Conservation (phyloP, 2,329 filamentous ascomycete genomes). For the Chrysoporthe austroafricana region DNA sequence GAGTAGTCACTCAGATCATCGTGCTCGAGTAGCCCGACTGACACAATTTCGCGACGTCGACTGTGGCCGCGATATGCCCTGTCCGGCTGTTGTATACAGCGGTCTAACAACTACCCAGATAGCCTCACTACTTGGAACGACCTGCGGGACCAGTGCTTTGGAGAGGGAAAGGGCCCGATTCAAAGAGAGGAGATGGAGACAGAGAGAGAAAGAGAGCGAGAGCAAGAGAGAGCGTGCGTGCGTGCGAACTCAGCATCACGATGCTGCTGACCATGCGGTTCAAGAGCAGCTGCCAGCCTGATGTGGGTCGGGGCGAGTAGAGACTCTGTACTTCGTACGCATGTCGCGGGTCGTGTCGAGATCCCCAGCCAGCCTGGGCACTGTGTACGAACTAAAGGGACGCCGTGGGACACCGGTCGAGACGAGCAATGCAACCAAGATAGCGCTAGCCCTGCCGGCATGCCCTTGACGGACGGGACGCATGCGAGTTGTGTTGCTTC, state of each 20-base stretch:
- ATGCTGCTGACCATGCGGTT: neutral
- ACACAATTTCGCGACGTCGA: neutral
- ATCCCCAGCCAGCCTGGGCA: neutral
- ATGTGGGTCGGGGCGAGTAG: neutral
- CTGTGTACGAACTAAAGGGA: neutral
- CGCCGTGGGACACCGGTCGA: neutral
- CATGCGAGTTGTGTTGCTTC: neutral
- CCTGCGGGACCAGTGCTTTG: neutral
- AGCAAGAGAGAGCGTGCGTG: neutral
- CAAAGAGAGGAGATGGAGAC: too few species aligned
- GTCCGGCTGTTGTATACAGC: neutral
- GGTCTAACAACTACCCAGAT: neutral
- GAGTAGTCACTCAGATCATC: neutral
- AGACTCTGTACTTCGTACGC: neutral
- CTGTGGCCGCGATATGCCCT: neutral
- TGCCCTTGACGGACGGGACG: neutral
- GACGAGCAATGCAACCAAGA: neutral
- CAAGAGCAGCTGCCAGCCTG: conserved; percentile 1
- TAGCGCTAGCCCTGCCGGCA: neutral
- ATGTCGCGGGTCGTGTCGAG: neutral
- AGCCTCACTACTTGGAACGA: neutral
- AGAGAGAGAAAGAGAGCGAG: neutral
- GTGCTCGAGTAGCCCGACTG: neutral
- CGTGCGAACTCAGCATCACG: neutral
- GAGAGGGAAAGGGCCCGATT: neutral